Percentiles rank a stretch among this genome's conserved stretches.
phyloP scores from a whole-genome alignment of 768 basidiomycete species.

The Stropharia rugosoannulata region DNA sequence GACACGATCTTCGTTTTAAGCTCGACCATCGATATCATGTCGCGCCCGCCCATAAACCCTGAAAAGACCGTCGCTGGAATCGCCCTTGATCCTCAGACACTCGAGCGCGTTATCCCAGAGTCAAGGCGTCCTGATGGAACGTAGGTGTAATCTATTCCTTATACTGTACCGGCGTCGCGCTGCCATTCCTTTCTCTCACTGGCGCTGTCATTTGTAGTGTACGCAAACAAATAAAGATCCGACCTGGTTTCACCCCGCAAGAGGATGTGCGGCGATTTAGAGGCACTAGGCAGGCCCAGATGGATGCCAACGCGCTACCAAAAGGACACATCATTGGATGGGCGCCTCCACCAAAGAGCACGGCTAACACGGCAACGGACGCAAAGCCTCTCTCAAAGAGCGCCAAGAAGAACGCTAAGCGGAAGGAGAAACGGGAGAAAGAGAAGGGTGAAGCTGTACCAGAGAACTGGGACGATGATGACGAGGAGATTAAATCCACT shows the following conservation, averaged over 20 bases:
- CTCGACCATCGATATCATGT: conserved; percentile 44
- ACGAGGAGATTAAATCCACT: conserved; percentile 35
- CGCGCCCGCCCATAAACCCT: conserved; percentile 74
- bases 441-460: conserved; percentile 53
- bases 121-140: conserved; percentile 82
- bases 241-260: conserved; percentile 93
- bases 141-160: conserved; percentile 44
- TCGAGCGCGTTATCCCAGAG: conserved; percentile 87
- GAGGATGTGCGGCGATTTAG: conserved; percentile 91
- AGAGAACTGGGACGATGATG: conserved; percentile 80
- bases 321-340: conserved; percentile 86
- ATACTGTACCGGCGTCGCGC: background rate
- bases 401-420: conserved; percentile 79
- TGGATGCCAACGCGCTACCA: conserved; percentile 62
- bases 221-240: conserved; percentile 85
- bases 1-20: conserved; percentile 9
- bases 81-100: conserved; percentile 78
- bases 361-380: conserved; percentile 23
- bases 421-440: conserved; percentile 65
- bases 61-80: conserved; percentile 76
- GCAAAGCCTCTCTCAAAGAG: conserved; percentile 69
- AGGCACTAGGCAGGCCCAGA: conserved; percentile 70
- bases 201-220: conserved; percentile 46
- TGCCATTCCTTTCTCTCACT: conserved; percentile 13
- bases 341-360: conserved; percentile 56